Base-by-base conservation (phyloP, 148 eudicot genomes). In the Fallopia convolvulus region DNA sequence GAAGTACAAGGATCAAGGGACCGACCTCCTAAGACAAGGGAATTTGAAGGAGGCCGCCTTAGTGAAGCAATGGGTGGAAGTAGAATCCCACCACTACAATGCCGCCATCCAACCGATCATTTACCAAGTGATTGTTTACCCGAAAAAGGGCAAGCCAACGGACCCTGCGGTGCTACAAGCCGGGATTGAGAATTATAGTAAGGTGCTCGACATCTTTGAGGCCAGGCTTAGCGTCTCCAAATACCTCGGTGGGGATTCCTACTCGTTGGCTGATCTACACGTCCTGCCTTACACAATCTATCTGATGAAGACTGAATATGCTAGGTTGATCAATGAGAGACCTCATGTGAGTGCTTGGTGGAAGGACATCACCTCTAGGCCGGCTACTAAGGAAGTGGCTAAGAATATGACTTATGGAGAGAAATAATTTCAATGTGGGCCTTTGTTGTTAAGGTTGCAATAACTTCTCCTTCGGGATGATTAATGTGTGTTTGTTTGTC, bases 341-440 rank as follows among this genome's bases (percentile, higher is more conserved):
- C 88, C 85, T 0, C 70, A 61, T 81, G 86, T 85, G 46, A 83
- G 79, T 77, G 82, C 83, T n/a, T 83, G 88, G 88, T 83, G 84
- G 84, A 84, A 83, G 55, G 79, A 85, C 23, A 79, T 85, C 75
- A 55, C 82, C 36, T 79, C 84, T n/a, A 74, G 86, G 77, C 86
- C 84, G 10, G 63, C 83, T 8, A 81, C 40, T 55, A 30, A 20
- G 52, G 77, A 81, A 55, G 81, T 81, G 0, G 49, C 83, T 2
- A 48, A 74, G 3, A 60, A 78, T 36, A 85, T 82, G 85, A 79
- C 60, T 3, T 55, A 55, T n/a, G 60, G 60, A 5, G 60, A 55
- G 21, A 55, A 55, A 5, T 55, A 55, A 55, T 18, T 53, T 12
- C 5, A 15, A 53, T 18, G 50, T 4, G 0, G 5, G 5, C 58